Percentiles rank a stretch among this genome's conserved stretches.
These are phyloP conservation scores for Clitoria ternatea DNA, from an alignment of 306 rosid genomes.

Conservation along the genomic window DNA sequence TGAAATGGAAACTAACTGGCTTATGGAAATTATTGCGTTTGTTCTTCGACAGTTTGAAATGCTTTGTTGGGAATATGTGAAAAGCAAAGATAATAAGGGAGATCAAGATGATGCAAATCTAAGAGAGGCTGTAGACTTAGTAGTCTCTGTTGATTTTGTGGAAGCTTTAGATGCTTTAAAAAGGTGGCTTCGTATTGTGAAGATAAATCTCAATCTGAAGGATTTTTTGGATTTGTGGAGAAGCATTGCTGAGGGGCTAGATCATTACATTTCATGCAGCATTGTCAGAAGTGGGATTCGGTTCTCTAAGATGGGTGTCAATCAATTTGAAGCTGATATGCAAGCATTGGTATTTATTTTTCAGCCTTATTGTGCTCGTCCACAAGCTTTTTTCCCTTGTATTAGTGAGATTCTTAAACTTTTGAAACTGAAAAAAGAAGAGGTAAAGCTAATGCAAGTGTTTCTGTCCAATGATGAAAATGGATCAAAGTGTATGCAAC, in stretches of 20 bases:
- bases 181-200: constrained; percentile 41
- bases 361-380: constrained; percentile 66
- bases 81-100: constrained; percentile 30
- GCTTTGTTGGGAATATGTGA: constrained; percentile 58
- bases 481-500: constrained; percentile 32
- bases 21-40: constrained; percentile 56
- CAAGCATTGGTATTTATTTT: constrained; percentile 54
- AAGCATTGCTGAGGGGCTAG: constrained; percentile 66
- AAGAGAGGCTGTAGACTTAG: constrained; percentile 32
- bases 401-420: constrained; percentile 48
- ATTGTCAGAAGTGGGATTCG: constrained; percentile 29
- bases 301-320: constrained; percentile 29
- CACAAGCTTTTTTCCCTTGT: constrained; percentile 66
- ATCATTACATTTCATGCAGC: constrained; percentile 56
- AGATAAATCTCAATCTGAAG: constrained; percentile 43
- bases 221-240: constrained; percentile 79
- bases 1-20: constrained; percentile 69
- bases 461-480: constrained; percentile 25
- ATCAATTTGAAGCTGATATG: constrained; percentile 58
- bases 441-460: constrained; percentile 41
- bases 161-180: constrained; percentile 54
- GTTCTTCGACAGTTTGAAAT: constrained; percentile 62
- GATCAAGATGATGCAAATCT: constrained; percentile 25
- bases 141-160: constrained; percentile 40
- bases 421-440: constrained; percentile 42